Conservation (phyloP, 2,329 filamentous ascomycete genomes). For the Hypoxylon rubiginosum region DNA sequence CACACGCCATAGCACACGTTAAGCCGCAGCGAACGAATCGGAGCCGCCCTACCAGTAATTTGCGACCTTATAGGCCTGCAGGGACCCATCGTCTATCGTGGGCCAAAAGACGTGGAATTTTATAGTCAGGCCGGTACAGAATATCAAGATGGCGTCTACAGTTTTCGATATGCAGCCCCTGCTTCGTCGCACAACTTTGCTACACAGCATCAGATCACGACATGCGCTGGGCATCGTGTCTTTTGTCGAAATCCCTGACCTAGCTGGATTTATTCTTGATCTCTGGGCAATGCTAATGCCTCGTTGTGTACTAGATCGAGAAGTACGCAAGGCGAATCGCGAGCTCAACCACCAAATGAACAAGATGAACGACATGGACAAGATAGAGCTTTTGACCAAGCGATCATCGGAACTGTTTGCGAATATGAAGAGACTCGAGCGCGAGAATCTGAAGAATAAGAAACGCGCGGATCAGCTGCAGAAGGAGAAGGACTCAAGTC, state of each 20-base stretch:
- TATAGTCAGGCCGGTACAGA: neutral
- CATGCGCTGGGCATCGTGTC: conserved; percentile 14
- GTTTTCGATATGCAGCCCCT: conserved; percentile 9
- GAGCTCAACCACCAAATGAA: conserved; percentile 90
- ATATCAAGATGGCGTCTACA: conserved; percentile 9
- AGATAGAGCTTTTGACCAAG: conserved; percentile 90
- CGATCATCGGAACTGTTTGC: conserved; percentile 91
- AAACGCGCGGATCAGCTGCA: conserved; percentile 94
- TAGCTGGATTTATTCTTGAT: conserved; percentile 14
- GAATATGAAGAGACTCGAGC: conserved; percentile 95
- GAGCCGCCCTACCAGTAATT: conserved; percentile 1
- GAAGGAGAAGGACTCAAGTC: conserved; percentile 93
- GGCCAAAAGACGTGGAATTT: neutral
- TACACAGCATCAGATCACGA: conserved; percentile 19
- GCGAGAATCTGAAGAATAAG: conserved; percentile 95
- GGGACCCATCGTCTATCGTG: conserved; percentile 11
- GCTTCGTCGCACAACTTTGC: conserved; percentile 21
- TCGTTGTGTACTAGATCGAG: conserved; percentile 47
- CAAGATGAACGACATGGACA: conserved; percentile 92
- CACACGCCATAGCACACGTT: conserved; percentile 10
- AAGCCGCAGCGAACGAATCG: conserved; percentile 8
- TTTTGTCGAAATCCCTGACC: conserved; percentile 8
- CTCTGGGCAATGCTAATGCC: conserved; percentile 38
- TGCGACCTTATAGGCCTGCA: conserved; percentile 22
- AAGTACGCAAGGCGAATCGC: conserved; percentile 80